phyloP scores from a whole-genome alignment of 2,329 filamentous ascomycete genomes.

The Phoma sp. region DNA sequence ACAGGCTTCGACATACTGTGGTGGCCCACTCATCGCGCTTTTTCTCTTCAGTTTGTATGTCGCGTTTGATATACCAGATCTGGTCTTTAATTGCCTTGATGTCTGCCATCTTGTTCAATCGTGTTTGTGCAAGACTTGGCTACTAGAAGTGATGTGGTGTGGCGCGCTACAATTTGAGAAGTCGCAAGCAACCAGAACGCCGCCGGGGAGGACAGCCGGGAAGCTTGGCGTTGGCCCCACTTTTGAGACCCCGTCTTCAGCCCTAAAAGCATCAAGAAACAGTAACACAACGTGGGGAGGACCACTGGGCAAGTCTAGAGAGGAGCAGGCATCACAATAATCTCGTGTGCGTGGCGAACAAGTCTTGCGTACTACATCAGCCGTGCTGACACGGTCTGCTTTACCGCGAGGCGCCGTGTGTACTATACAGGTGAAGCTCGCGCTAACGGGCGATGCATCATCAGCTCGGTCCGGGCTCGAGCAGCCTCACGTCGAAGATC shows the following conservation, averaged over 20 bases:
- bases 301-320: constrained; percentile 2
- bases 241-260: constrained; percentile 20
- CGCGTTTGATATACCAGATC: constrained; percentile 34
- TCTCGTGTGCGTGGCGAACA: not conserved
- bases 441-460: constrained; percentile 2
- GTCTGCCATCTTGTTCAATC: constrained; percentile 27
- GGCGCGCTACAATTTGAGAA: not conserved
- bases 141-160: constrained; percentile 8
- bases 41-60: constrained; percentile 29
- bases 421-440: no score
- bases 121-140: not conserved
- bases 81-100: constrained; percentile 35
- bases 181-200: constrained; percentile 14
- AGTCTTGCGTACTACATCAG: not conserved
- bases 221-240: constrained; percentile 21
- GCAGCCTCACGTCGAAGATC: not conserved
- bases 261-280: constrained; percentile 15
- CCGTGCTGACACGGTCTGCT: constrained; percentile 4
- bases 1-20: constrained; percentile 9
- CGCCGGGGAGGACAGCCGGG: constrained; percentile 11
- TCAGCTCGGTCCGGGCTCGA: constrained; percentile 1
- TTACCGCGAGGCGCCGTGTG: no score
- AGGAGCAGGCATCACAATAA: not conserved
- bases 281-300: constrained; percentile 4
- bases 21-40: constrained; percentile 27